Percentiles rank a stretch among this genome's conserved stretches.
These are phyloP conservation scores for Microsporum ferrugineum DNA, from an alignment of 2,329 filamentous ascomycete species.

Conservation along the genomic window DNA sequence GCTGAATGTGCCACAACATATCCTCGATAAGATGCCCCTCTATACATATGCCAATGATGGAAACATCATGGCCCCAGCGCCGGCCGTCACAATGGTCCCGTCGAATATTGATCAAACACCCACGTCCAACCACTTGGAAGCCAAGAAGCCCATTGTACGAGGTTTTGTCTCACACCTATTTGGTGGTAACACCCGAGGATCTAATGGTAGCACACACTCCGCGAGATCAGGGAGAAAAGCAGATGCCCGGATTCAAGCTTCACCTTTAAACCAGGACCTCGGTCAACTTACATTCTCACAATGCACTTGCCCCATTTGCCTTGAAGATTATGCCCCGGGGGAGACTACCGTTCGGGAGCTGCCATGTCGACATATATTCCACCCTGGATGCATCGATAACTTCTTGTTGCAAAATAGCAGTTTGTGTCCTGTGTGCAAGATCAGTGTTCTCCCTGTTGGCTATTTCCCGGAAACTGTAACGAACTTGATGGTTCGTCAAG, in stretches of 20 bases:
- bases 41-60: constrained; percentile 54
- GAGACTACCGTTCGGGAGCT: constrained; percentile 69
- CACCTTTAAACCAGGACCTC: background rate
- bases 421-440: constrained; percentile 84
- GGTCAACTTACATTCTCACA: constrained; percentile 43
- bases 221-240: background rate
- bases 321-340: constrained; percentile 63
- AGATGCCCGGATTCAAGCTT: background rate
- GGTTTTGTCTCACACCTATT: background rate
- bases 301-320: constrained; percentile 78
- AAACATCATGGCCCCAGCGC: background rate
- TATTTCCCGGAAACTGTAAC: constrained; percentile 58
- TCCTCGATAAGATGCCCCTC: constrained; percentile 63
- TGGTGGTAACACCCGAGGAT: background rate
- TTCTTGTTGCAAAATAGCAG: constrained; percentile 70
- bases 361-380: constrained; percentile 84
- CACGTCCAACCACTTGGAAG: background rate
- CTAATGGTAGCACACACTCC: background rate
- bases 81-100: background rate
- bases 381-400: constrained; percentile 79
- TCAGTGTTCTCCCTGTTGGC: constrained; percentile 60
- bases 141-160: background rate
- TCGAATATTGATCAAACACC: background rate
- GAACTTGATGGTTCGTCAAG: constrained; percentile 74
- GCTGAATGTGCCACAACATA: constrained; percentile 59